Base-by-base conservation (phyloP, 371 early-diverging fungal genomes). In the Lichtheimia hyalospora region DNA sequence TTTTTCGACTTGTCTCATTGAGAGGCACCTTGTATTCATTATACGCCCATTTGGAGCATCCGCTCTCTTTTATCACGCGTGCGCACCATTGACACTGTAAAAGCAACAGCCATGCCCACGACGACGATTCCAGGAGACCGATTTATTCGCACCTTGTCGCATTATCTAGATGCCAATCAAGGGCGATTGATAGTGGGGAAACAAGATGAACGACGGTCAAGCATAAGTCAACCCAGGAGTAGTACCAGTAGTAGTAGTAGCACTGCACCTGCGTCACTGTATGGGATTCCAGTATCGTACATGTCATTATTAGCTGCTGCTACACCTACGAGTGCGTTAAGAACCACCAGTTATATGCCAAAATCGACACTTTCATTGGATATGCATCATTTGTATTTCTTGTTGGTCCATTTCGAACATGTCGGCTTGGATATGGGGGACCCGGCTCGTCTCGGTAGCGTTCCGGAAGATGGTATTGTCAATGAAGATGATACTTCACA, bases 331-430 rank as follows among this genome's bases (percentile, higher is more conserved):
- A 62, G 77, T 46, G 25, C 70, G 16, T 50, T 73, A 53, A 56
- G 64, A 3, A 55, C 70, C 60, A 68, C 66, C 55, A 54, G 79
- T 24, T 71, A 73, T 60, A 67, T 75, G 77, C 71, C 73, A 34
- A 41, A 53, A 40, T 77, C 78, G 5, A 74, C 75, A 15, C 55
- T 87, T 1, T 73, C 85, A 3, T 67, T 87, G 5, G 86, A 87
- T 66, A 74, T 81, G 14, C 82, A 84, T 39, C 81, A 85, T 52
- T 64, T 85, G 15, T 84, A 84, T 60, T 87, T 84, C 54, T 58
- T 87, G 5, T 63, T 82, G 14, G 82, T 84, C 0, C 84, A 82
- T 49, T 87, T 85, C 69, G 83, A 84, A 39, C 75, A 84, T 54
- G 60, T 79, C 18, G 88, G 88, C 1, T 64, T 85, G 18, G 85